Percentiles rank a stretch among this genome's conserved stretches.
phyloP scores from a whole-genome alignment of 495 filamentous ascomycete species.

The Penicillium nucicola region DNA sequence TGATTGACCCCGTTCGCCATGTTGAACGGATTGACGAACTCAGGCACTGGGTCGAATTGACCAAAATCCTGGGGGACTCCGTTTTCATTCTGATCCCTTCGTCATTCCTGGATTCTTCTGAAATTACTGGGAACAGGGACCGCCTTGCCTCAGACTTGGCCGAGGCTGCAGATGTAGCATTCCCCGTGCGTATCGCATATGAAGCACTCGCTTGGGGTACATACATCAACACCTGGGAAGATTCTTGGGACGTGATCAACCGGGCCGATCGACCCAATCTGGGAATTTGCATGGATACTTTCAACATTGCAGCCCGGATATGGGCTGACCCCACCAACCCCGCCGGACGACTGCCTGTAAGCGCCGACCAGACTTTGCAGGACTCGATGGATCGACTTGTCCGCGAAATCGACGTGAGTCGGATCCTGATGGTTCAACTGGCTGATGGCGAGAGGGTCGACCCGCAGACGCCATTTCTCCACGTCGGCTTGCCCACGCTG shows the following conservation, averaged over 20 bases:
- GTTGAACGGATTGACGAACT: conserved; percentile 52
- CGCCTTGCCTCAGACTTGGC: conserved; percentile 57
- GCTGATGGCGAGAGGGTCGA: conserved; percentile 64
- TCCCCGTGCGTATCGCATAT: conserved; percentile 61
- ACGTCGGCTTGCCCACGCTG: conserved; percentile 10
- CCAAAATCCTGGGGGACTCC: conserved; percentile 51
- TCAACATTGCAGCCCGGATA: conserved; percentile 67
- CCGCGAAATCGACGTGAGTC: conserved; percentile 50
- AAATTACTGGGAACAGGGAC: conserved; percentile 51
- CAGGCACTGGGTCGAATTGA: conserved; percentile 60
- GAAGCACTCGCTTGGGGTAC: conserved; percentile 72
- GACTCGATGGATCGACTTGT: conserved; percentile 54
- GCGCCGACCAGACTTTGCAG: conserved; percentile 52
- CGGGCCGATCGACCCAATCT: conserved; percentile 65
- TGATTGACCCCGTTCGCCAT: conserved; percentile 56
- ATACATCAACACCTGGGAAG: conserved; percentile 65
- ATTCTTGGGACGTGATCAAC: conserved; percentile 61
- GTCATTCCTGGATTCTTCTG: conserved; percentile 53
- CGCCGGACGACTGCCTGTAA: conserved; percentile 39
- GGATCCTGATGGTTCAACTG: conserved; percentile 70
- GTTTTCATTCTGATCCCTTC: conserved; percentile 68
- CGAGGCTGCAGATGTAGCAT: conserved; percentile 58
- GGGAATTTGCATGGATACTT: conserved; percentile 71
- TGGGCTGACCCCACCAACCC: conserved; percentile 60
- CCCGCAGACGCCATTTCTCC: conserved; percentile 14